Base-by-base conservation (phyloP, 805 yeast genomes). In the Lipomyces kockii region DNA sequence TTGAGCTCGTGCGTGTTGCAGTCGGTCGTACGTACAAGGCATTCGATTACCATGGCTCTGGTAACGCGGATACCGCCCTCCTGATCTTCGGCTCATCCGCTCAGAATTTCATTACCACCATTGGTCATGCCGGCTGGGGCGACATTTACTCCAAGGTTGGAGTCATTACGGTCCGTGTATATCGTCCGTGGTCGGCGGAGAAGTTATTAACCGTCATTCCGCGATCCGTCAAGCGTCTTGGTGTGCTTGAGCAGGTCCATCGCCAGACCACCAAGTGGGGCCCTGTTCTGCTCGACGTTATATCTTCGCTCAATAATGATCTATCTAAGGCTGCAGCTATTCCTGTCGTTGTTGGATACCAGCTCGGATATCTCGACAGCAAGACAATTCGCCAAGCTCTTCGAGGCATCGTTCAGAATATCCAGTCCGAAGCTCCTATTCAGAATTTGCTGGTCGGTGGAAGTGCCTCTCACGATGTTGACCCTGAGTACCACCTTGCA, bases 251-350 rank as follows among this genome's bases (percentile, higher is more conserved):
- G 75, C 97, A 92, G 79, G 82, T 89, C 53, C 78, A 83, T 14
- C 71, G 72, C n/a, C 74, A 73, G 59, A 76, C 80, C 14, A 78
- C 81, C 11, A 79, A 79, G 17, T 88, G 90, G 78, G 85, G 90
- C n/a, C 91, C 93, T 2, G 81, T 92, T 54, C 82, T 89, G 71
- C 84, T 92, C 71, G 97, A 92, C 75, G 85, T 92, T 72, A 85
- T 92, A 77, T 84, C 86, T 61, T 55, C 73, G 27, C 65, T 73
- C 58, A 86, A 86, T 61, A 80, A 84, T 78, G 68, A 69, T 43
- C 54, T 71, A 39, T 49, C 73, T 4, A 72, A 67, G 17, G 55
- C 55, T 51, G 58, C 72, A 52, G 55, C 69, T 2, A 63, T 76
- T 37, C 69, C 74, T 20, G 76, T 82, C 72, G 80, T 92, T 20